Conservation (phyloP, 1,284 basidiomycete genomes). For the Malassezia psittaci region DNA sequence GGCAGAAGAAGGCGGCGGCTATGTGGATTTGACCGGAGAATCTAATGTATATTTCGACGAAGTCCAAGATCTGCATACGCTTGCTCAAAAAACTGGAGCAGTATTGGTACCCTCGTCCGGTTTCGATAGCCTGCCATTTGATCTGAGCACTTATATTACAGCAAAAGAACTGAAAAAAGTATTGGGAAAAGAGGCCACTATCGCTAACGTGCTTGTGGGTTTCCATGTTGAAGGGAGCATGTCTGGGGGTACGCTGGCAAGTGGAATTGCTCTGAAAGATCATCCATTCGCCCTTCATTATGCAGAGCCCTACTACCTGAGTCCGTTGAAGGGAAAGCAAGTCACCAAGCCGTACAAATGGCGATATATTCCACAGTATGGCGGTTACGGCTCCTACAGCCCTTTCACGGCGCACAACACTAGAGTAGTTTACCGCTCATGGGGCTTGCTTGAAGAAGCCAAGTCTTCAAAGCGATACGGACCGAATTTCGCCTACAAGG, state of each 20-base stretch:
- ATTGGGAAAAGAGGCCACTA: conserved; percentile 37
- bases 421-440: conserved; percentile 65
- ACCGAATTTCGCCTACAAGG: conserved; percentile 63
- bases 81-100: conserved; percentile 59
- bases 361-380: conserved; percentile 51
- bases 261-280: conserved; percentile 53
- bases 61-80: conserved; percentile 57
- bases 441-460: conserved; percentile 58
- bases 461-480: conserved; percentile 21
- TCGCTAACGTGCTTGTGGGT: conserved; percentile 24
- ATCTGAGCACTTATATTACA: conserved; percentile 57
- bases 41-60: conserved; percentile 51
- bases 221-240: conserved; percentile 54
- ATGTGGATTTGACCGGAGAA: conserved; percentile 59
- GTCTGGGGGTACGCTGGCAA: conserved; percentile 63
- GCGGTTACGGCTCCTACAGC: conserved; percentile 56
- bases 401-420: conserved; percentile 60
- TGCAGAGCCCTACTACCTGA: conserved; percentile 52
- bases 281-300: conserved; percentile 50
- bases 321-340: conserved; percentile 24
- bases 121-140: conserved; percentile 57
- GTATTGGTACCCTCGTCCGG: conserved; percentile 64
- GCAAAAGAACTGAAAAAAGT: conserved; percentile 53
- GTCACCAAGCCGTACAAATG: conserved; percentile 52
- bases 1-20: conserved; percentile 54